Evolutionary conservation across 2,329 filamentous ascomycete species (phyloP).

Genomic region (Hymenoscyphus infarciens): DNA sequence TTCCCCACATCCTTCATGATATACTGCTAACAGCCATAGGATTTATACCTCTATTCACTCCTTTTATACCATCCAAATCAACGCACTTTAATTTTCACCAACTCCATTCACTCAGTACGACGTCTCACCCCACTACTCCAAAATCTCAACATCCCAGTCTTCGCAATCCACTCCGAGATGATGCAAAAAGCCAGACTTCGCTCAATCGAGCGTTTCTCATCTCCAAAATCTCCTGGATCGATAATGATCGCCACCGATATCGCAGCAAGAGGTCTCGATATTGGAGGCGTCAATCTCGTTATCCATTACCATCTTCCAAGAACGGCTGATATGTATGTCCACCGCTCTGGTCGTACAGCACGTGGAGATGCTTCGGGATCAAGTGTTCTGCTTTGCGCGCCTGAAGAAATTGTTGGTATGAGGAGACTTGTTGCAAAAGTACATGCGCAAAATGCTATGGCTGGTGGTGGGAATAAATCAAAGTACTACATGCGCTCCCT

Average conservation of each 20-base stretch:
- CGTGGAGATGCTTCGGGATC: constrained; percentile 74
- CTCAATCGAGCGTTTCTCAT: constrained; percentile 84
- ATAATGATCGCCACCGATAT: constrained; percentile 92
- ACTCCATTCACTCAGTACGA: constrained; percentile 89
- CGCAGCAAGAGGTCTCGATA: constrained; percentile 89
- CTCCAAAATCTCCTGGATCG: constrained; percentile 50
- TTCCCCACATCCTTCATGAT: not conserved
- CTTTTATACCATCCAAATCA: constrained; percentile 77
- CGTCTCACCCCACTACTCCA: constrained; percentile 81
- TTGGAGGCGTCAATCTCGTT: constrained; percentile 82
- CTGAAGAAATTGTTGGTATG: constrained; percentile 85
- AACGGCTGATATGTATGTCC: constrained; percentile 88
- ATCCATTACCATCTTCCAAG: constrained; percentile 95
- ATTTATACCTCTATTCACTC: constrained; percentile 88
- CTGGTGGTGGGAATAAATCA: constrained; percentile 41
- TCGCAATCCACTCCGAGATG: constrained; percentile 90
- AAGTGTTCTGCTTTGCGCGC: constrained; percentile 83
- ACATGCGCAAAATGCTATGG: constrained; percentile 57
- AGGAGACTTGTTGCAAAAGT: constrained; percentile 83
- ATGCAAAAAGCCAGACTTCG: constrained; percentile 91
- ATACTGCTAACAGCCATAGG: constrained; percentile 44
- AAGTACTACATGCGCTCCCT: constrained; percentile 74
- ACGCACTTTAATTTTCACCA: constrained; percentile 87
- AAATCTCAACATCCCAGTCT: constrained; percentile 71
- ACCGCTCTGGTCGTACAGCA: constrained; percentile 90